phyloP scores from a whole-genome alignment of 1,139 yeast genomes.

The Magnusiomyces suaveolens region DNA sequence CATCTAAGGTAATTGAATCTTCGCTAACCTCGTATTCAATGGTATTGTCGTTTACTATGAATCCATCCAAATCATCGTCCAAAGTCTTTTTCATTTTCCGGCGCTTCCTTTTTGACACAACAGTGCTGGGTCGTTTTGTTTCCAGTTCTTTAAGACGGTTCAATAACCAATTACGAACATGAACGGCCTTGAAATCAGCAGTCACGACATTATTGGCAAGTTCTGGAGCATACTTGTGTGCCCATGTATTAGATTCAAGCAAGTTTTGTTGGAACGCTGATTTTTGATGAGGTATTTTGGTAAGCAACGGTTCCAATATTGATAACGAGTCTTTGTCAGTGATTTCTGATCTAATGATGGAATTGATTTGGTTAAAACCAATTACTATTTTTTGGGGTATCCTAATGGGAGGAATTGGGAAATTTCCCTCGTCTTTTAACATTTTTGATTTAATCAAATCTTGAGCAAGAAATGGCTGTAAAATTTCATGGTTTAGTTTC shows the following conservation, averaged over 20 bases:
- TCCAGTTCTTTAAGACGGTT: constrained; percentile 15
- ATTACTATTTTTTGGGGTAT: neutral
- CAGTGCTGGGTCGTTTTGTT: neutral
- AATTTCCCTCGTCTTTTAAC: neutral
- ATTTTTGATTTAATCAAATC: neutral
- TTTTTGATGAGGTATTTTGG: constrained; percentile 3
- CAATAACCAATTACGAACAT: constrained; percentile 19
- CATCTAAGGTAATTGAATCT: neutral
- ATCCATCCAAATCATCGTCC: constrained; percentile 34
- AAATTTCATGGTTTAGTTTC: neutral
- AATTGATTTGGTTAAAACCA: neutral
- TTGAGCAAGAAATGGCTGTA: neutral
- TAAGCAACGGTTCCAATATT: constrained; percentile 2
- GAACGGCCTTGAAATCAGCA: constrained; percentile 9
- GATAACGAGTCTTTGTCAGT: neutral
- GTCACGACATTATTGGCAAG: constrained; percentile 15
- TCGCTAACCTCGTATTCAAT: constrained; percentile 20
- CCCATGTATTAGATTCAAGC: constrained; percentile 9
- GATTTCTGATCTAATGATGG: constrained; percentile 1
- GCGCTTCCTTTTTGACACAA: constrained; percentile 17
- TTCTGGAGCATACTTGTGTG: constrained; percentile 9
- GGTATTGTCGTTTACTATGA: constrained; percentile 37
- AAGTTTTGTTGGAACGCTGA: constrained; percentile 3
- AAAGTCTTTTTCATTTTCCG: constrained; percentile 4
- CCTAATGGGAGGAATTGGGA: neutral